phyloP scores from a whole-genome alignment of 306 rosid species.

The Alnus glutinosa region DNA sequence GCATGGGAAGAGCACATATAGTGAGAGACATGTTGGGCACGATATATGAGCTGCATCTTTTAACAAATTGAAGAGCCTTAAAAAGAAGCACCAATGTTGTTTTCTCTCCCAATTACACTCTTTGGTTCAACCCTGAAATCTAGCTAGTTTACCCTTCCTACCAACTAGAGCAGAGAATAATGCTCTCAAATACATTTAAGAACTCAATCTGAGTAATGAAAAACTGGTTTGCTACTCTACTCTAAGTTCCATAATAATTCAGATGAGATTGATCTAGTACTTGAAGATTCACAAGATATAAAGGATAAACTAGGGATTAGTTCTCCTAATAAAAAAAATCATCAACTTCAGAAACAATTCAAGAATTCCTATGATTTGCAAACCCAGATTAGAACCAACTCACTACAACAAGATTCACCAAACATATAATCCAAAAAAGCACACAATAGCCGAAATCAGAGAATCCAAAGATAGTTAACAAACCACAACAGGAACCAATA shows the following conservation, averaged over 20 bases:
- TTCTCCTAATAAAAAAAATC: too few relatives aligned
- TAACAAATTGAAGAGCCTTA: not conserved
- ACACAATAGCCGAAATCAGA: not conserved
- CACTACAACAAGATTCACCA: not conserved
- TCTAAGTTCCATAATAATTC: too few relatives aligned
- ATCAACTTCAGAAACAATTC: not conserved
- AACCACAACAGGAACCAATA: slow-evolving; percentile 4
- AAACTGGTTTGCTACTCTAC: too few relatives aligned
- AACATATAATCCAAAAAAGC: not conserved
- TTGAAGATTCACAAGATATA: too few relatives aligned
- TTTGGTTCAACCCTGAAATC: not conserved
- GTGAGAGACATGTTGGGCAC: too few relatives aligned
- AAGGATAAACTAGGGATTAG: too few relatives aligned
- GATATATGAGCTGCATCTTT: not conserved
- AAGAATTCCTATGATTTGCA: not conserved
- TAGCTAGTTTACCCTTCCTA: not conserved
- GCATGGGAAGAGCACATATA: not conserved
- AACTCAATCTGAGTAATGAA: not conserved
- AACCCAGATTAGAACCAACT: not conserved
- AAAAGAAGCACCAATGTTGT: not conserved
- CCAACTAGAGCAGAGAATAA: not conserved
- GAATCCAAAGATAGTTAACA: not conserved
- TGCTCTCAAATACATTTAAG: not conserved
- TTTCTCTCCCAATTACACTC: not conserved
- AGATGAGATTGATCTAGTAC: too few relatives aligned